Percentiles rank a stretch among this genome's conserved stretches.
phyloP scores from a whole-genome alignment of 768 basidiomycete genomes.

The Russula olivacea region DNA sequence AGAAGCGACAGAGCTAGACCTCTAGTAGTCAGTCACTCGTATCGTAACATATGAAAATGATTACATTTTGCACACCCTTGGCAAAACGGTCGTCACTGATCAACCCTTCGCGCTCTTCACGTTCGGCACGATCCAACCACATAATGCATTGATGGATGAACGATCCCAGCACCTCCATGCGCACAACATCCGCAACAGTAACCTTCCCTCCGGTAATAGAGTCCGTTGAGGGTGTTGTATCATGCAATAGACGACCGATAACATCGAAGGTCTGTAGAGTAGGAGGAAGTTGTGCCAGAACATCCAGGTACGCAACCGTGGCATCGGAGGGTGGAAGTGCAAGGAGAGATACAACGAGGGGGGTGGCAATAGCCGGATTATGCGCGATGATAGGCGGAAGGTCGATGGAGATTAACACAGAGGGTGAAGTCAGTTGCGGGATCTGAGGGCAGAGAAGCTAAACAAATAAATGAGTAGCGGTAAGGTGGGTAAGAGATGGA shows the following conservation, averaged over 20 bases:
- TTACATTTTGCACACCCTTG: constrained; percentile 65
- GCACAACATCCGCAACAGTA: constrained; percentile 59
- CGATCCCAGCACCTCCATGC: constrained; percentile 58
- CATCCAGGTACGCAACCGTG: constrained; percentile 52
- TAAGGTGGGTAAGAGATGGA: constrained; percentile 15
- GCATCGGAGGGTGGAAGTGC: constrained; percentile 33
- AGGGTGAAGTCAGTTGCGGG: constrained; percentile 38
- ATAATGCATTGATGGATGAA: constrained; percentile 67
- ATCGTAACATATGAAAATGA: constrained; percentile 25
- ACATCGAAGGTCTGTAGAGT: constrained; percentile 70
- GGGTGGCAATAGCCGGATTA: constrained; percentile 66
- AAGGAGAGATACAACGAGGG: constrained; percentile 56
- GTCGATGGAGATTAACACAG: constrained; percentile 63
- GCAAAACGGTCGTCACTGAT: constrained; percentile 69
- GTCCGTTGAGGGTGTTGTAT: constrained; percentile 46
- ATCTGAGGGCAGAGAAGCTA: constrained; percentile 51
- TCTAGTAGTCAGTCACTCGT: constrained; percentile 2
- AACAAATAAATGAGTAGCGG: background rate
- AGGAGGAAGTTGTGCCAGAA: constrained; percentile 61
- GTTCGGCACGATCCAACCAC: constrained; percentile 66
- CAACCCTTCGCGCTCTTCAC: constrained; percentile 59
- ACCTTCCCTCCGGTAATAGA: constrained; percentile 41
- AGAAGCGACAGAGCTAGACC: constrained; percentile 68
- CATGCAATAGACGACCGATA: constrained; percentile 60
- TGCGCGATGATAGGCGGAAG: constrained; percentile 56